phyloP scores from a whole-genome alignment of 805 yeast species.

The Peterozyma xylosa region DNA sequence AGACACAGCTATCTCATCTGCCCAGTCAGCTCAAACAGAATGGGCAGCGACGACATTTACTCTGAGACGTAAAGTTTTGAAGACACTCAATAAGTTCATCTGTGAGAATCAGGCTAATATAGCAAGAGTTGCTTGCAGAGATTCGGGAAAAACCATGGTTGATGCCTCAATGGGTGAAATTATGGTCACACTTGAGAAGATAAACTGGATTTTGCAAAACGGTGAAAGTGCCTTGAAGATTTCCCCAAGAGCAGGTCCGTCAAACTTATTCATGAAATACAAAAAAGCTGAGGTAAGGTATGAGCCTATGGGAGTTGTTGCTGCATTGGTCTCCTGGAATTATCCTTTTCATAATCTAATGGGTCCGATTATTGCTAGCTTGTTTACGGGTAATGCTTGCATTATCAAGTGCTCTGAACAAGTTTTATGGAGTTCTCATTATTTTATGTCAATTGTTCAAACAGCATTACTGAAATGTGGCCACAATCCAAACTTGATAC shows the following conservation, averaged over 20 bases:
- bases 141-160: conserved; percentile 91
- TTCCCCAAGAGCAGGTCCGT: conserved; percentile 79
- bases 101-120: conserved; percentile 77
- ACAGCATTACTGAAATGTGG: conserved; percentile 69
- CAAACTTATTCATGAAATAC: conserved; percentile 78
- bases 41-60: conserved; percentile 51
- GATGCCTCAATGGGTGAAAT: conserved; percentile 97
- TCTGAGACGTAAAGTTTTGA: conserved; percentile 62
- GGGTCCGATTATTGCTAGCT: conserved; percentile 86
- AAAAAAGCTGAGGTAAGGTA: conserved; percentile 91
- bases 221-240: conserved; percentile 70
- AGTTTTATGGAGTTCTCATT: conserved; percentile 89
- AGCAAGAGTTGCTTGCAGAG: conserved; percentile 91
- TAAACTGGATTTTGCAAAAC: conserved; percentile 81
- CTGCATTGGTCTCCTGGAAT: conserved; percentile 94
- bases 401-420: conserved; percentile 93
- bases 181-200: conserved; percentile 87
- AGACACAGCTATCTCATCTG: conserved; percentile 49
- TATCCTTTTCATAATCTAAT: conserved; percentile 92
- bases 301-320: conserved; percentile 85
- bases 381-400: conserved; percentile 88
- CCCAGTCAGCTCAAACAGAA: conserved; percentile 44
- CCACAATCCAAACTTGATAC: conserved; percentile 76
- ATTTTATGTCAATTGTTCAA: conserved; percentile 66
- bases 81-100: conserved; percentile 65